Evolutionary conservation across 179 eudicot genomes (phyloP), one percentile per base, ranked within the genome.

Genomic region (Heliamphora pulchella): DNA sequence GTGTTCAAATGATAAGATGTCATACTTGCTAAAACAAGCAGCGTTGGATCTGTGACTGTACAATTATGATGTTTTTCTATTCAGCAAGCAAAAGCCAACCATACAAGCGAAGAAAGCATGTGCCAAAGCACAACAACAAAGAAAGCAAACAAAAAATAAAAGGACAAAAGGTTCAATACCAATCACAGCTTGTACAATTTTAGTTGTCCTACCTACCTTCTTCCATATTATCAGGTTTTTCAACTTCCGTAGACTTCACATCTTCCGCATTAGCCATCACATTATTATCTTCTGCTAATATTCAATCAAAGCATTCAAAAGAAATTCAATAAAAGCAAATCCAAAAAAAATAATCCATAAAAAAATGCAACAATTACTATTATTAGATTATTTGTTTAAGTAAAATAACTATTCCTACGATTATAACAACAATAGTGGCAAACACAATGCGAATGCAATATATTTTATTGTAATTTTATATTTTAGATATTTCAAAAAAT

Each of bases 201-300:
- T 17, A 31, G 58, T 63, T 46, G 44, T 22, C 70, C 20, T 71
- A 69, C 76, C 59, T 83, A 88, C 92, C 93, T 86, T 85, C 89
- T 14, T 87, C 92, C 81, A 80, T 86, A 53, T 82, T 79, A 63
- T 81, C 89, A 41, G 71, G 73, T 65, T 68, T 75, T 66, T 75
- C 86, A 88, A 65, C 87, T 83, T 85, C 89, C 53, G 86, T 80
- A 18, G 82, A 82, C 48, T 81, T 82, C 62, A 67, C 44, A 50
- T 82, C 86, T 58, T 87, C 91, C 41, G 73, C 84, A 59, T 76
- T 83, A 58, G 78, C 50, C 67, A 68, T 50, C 59, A 48, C 66
- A 66, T 67, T 81, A 72, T 72, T 81, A 44, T 89, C 92, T 51
- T 91, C 94, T 85, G 82, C 79, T 80, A 58, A 58, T 76, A 83